phyloP scores from a whole-genome alignment of 305 asterid species.

The Plantago lanceolata region DNA sequence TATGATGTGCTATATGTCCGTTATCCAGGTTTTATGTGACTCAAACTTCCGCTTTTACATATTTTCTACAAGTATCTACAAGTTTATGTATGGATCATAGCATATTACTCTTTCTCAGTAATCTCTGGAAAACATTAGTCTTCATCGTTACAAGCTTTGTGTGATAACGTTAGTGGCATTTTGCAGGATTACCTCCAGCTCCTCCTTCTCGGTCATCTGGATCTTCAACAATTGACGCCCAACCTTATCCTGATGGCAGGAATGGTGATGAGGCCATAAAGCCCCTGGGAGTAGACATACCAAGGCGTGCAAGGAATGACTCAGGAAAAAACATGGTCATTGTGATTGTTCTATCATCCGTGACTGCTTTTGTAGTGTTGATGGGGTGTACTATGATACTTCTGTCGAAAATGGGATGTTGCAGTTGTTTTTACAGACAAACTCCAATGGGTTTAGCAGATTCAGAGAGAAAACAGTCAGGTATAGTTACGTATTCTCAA shows the following conservation, averaged over 20 bases:
- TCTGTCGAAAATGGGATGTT: conserved; percentile 38
- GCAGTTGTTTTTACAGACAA: conserved; percentile 26
- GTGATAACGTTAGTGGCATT: conserved; percentile 18
- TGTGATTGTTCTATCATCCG: conserved; percentile 57
- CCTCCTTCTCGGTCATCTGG: conserved; percentile 62
- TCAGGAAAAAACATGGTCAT: conserved; percentile 40
- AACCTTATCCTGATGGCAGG: conserved; percentile 39
- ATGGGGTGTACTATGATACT: conserved; percentile 56
- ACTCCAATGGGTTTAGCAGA: conserved; percentile 31
- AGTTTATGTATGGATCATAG: neutral
- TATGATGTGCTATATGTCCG: conserved; percentile 70
- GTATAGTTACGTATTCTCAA: conserved; percentile 21
- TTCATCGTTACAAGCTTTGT: conserved; percentile 19
- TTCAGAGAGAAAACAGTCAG: conserved; percentile 51
- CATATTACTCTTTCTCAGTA: conserved; percentile 1
- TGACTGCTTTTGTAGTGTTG: conserved; percentile 58
- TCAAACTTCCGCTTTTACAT: neutral
- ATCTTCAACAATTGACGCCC: conserved; percentile 43
- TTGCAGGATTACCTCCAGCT: conserved; percentile 87
- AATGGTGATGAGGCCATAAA: conserved; percentile 49
- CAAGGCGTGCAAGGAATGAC: conserved; percentile 44
- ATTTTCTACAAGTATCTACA: neutral
- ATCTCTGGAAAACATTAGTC: neutral
- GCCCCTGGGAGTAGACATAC: conserved; percentile 75
- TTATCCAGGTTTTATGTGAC: conserved; percentile 63